These are phyloP conservation scores for Saccharomyces hybrid DNA, from an alignment of 1,139 yeast species.

Conservation along the genomic window DNA sequence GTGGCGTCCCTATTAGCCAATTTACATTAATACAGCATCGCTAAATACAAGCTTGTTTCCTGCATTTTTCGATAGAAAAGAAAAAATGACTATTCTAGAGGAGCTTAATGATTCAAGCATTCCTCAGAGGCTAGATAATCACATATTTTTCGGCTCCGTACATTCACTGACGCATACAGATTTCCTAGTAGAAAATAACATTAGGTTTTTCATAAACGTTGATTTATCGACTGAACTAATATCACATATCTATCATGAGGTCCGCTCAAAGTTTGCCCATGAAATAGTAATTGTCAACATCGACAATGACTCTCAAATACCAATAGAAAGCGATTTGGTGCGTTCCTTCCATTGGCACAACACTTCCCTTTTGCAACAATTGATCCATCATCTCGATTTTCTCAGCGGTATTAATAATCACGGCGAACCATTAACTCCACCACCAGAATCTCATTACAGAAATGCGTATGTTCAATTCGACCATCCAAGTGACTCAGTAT, in stretches of 20 bases:
- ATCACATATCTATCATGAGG: slow-evolving; percentile 25
- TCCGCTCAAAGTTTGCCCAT: slow-evolving; percentile 14
- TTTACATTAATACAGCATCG: neutral
- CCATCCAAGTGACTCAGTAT: slow-evolving; percentile 4
- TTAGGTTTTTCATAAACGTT: slow-evolving; percentile 23
- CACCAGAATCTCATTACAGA: neutral
- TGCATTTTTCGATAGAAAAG: slow-evolving; percentile 1
- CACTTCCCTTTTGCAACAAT: slow-evolving; percentile 9
- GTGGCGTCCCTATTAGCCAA: neutral
- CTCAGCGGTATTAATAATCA: neutral
- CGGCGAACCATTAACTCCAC: neutral
- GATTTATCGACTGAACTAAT: slow-evolving; percentile 23
- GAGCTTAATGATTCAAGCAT: slow-evolving; percentile 18
- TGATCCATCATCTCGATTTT: neutral
- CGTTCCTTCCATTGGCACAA: slow-evolving; percentile 10
- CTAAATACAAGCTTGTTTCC: slow-evolving; percentile 4
- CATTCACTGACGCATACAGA: slow-evolving; percentile 30
- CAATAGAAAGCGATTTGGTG: slow-evolving; percentile 12
- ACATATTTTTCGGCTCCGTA: slow-evolving; percentile 33
- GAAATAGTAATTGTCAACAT: slow-evolving; percentile 21
- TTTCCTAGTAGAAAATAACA: slow-evolving; percentile 19
- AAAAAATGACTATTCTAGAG: slow-evolving; percentile 22
- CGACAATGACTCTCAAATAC: slow-evolving; percentile 10
- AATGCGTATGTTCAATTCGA: slow-evolving; percentile 2
- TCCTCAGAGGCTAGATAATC: slow-evolving; percentile 29